Conservation (phyloP, 805 yeast species). For the Candida adriatica region DNA sequence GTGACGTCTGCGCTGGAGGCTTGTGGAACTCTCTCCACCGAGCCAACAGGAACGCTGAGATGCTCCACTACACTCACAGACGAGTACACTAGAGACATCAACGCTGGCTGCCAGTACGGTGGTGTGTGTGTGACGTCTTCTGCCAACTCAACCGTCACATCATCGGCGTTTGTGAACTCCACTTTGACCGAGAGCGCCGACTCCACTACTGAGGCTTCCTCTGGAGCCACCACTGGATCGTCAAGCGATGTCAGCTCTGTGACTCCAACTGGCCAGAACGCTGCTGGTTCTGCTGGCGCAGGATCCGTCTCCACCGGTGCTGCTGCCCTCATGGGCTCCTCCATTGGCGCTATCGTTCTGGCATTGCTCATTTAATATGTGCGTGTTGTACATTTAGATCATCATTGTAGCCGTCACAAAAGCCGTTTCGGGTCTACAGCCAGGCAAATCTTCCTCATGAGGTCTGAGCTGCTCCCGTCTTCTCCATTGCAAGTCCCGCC, state of each 20-base stretch:
- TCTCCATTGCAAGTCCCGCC: conserved; percentile 86
- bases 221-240: not conserved
- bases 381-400: too few species aligned
- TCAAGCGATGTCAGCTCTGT: too few species aligned
- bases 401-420: too few species aligned
- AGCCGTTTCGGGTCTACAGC: conserved; percentile 68
- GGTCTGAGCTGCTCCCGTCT: conserved; percentile 71
- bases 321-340: conserved; percentile 1
- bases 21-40: conserved; percentile 25
- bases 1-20: conserved; percentile 26
- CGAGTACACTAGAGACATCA: conserved; percentile 17
- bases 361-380: conserved; percentile 1
- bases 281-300: too few species aligned
- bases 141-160: conserved; percentile 5
- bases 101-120: conserved; percentile 14
- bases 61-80: conserved; percentile 21
- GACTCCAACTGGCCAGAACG: too few species aligned
- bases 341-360: conserved; percentile 2
- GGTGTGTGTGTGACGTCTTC: conserved; percentile 10
- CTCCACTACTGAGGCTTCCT: not conserved
- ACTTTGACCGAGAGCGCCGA: too few species aligned
- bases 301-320: not conserved
- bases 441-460: conserved; percentile 67
- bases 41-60: conserved; percentile 31
- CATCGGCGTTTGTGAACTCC: too few species aligned